These are phyloP conservation scores for Corrigiola litoralis DNA, from an alignment of 179 eudicot species.

Conservation along the genomic window DNA sequence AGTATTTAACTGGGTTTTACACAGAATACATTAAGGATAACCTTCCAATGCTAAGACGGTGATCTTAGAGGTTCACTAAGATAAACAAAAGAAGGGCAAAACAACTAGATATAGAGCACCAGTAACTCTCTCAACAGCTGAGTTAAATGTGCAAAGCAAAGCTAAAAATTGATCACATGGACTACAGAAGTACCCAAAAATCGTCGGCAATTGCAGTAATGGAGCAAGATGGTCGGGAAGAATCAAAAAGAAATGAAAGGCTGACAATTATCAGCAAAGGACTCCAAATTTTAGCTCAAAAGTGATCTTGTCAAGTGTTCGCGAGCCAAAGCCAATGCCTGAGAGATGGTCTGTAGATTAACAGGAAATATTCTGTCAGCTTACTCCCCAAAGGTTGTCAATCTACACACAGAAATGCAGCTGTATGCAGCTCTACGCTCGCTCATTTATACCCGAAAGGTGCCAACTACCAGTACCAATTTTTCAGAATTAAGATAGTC, in stretches of 20 bases:
- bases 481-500: not conserved
- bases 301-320: constrained; percentile 92
- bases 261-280: not conserved
- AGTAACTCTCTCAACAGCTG: constrained; percentile 1
- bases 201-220: not conserved
- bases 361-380: not conserved
- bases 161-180: constrained; percentile 9
- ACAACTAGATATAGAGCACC: constrained; percentile 4
- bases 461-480: too few species aligned
- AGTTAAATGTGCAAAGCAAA: constrained; percentile 10
- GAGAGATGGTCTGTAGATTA: constrained; percentile 74
- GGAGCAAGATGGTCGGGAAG: not conserved
- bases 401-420: not conserved
- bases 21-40: constrained; percentile 10
- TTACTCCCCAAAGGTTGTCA: not conserved
- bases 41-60: not conserved
- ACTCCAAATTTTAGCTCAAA: constrained; percentile 42
- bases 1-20: constrained; percentile 15
- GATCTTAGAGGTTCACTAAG: not conserved
- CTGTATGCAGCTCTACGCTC: too few species aligned
- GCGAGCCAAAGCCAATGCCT: constrained; percentile 90
- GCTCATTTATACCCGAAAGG: too few species aligned
- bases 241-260: not conserved
- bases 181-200: constrained; percentile 3
- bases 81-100: constrained; percentile 3